Evolutionary conservation across 805 yeast species (phyloP), one percentile per base, ranked within the genome.

Genomic region (Wickerhamiella spandovensis): DNA sequence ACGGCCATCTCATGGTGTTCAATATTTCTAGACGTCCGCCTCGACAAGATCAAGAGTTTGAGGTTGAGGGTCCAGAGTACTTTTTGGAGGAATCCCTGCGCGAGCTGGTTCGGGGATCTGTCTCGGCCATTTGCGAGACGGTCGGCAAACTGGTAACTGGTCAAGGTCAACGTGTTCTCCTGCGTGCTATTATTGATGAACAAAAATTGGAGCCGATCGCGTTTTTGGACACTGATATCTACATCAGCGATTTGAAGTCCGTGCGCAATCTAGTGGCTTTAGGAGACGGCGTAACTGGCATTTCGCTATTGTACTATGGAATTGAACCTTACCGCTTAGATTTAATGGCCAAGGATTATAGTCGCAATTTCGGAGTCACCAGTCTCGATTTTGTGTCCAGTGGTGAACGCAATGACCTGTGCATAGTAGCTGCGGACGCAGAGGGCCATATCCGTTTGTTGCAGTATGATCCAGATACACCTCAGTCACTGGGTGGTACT

Each of bases 311-410:
- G 25, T 97, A 97, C 1, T 89, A 88, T 67, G 95, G 88, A 64
- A 90, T 94, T 2, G 96, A 90, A 59, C 99, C 99, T 0, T 89
- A 85, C 63, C 70, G 96, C 55, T 79, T 90, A 81, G 71, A 87
- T 17, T 65, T 75, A 51, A 64, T 92, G 48, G 89, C 95, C 8
- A 84, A 82, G 61, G 95, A 89, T 62, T 71, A 80, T 58, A 82
- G 84, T 0, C 71, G 74, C 43, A 73, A 82, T 52, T 78, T 84
- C n/a, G 96, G 89, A 53, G 87, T 89, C 61, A 65, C 85, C 23
- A 77, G 79, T 15, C 74, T 79, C 51, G 84, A 82, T 51, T 49
- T 44, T 22, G 49, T 58, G 6, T 55, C 58, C 15, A 51, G 56
- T n/a, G 60, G 51, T 9, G 24, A 37, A 2, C 44, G 58, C 2